These are phyloP conservation scores for Aspergillus melleus DNA, from an alignment of 2,329 filamentous ascomycete species.

Conservation along the genomic window DNA sequence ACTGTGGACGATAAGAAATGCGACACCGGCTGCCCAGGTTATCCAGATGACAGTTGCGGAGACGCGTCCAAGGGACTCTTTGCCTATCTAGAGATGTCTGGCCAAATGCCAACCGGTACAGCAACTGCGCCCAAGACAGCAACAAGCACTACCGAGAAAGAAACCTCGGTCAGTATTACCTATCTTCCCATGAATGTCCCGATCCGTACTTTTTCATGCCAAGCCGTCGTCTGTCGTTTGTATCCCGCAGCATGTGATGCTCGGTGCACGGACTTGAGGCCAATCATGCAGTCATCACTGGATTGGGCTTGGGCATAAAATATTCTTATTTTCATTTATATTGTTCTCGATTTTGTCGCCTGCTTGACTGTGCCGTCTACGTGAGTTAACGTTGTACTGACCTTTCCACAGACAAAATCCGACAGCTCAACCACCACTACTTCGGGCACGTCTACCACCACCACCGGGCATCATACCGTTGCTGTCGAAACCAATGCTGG, in stretches of 20 bases:
- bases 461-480: slow-evolving; percentile 9
- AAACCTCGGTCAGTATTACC: slow-evolving; percentile 26
- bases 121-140: slow-evolving; percentile 21
- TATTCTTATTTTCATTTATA: neutral
- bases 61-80: slow-evolving; percentile 40
- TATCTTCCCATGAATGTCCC: neutral
- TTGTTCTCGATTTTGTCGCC: neutral
- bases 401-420: slow-evolving; percentile 7
- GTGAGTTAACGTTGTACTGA: slow-evolving; percentile 2
- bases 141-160: slow-evolving; percentile 19
- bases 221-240: neutral
- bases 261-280: neutral
- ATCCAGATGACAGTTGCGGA: slow-evolving; percentile 48
- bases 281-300: neutral
- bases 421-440: slow-evolving; percentile 13
- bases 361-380: neutral
- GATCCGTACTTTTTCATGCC: neutral
- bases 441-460: slow-evolving; percentile 16
- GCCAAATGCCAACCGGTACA: slow-evolving; percentile 35
- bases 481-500: slow-evolving; percentile 23
- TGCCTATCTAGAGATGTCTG: slow-evolving; percentile 43
- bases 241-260: neutral
- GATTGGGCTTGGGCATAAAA: neutral
- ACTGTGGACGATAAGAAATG: slow-evolving; percentile 35
- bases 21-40: slow-evolving; percentile 47